These are phyloP conservation scores for Tulasnella sp. DNA, from an alignment of 768 basidiomycete species.

Conservation along the genomic window DNA sequence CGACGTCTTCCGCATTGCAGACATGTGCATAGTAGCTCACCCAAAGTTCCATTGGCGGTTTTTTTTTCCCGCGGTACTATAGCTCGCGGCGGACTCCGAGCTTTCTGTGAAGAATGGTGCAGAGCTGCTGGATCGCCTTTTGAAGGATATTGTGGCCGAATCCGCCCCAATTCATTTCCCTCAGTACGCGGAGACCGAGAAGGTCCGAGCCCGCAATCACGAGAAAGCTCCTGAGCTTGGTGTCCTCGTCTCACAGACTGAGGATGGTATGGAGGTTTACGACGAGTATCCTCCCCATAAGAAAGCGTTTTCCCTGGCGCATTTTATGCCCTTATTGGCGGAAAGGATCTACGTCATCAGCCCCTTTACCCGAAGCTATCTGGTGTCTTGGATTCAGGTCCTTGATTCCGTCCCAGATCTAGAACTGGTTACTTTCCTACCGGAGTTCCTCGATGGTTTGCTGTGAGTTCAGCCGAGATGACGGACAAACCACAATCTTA, in stretches of 20 bases:
- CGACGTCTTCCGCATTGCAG: not conserved
- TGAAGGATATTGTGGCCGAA: constrained; percentile 97
- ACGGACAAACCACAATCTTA: constrained; percentile 5
- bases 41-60: not conserved
- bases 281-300: constrained; percentile 31
- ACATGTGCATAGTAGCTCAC: not conserved
- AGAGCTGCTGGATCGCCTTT: constrained; percentile 88
- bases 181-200: constrained; percentile 70
- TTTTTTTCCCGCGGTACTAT: constrained; percentile 4
- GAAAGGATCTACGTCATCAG: constrained; percentile 93
- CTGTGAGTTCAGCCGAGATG: constrained; percentile 44
- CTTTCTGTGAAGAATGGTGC: constrained; percentile 96
- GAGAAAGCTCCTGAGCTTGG: constrained; percentile 35
- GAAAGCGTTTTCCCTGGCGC: constrained; percentile 86
- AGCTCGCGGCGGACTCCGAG: constrained; percentile 96
- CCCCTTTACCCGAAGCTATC: constrained; percentile 89
- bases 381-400: constrained; percentile 95
- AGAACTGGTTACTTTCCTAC: constrained; percentile 87
- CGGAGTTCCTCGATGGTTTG: constrained; percentile 88
- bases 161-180: constrained; percentile 92
- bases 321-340: constrained; percentile 86
- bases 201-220: constrained; percentile 37
- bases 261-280: constrained; percentile 28
- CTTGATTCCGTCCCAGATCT: constrained; percentile 94
- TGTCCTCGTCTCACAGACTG: constrained; percentile 53